Evolutionary conservation across 1,139 yeast species (phyloP), one percentile per base, ranked within the genome.

Genomic region (Candida tetrigidarum): DNA sequence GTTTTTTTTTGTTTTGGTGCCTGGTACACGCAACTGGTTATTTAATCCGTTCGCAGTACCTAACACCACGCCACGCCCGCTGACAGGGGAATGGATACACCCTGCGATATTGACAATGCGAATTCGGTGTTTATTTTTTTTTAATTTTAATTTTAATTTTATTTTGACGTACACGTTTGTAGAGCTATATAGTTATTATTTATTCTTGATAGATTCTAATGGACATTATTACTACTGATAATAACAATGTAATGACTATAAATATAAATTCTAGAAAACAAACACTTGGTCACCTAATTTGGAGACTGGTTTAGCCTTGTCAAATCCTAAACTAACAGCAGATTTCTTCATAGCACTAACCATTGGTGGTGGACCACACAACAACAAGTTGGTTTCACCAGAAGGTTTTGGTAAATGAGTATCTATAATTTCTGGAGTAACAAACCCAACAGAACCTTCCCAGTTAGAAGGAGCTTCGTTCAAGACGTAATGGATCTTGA

Each of bases 271-370:
- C 35, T 77, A 91, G 61, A 91, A 91, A 25, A 86, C 86, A 70
- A 93, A 93, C 27, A 92, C 88, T 70, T 91, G 96, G 69, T 95
- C 98, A 46, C 91, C 96, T 60, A 89, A 79, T 72, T 91, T 91
- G 43, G 96, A 86, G 29, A 92, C 91, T 4, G 97, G 95, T 68
- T 83, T 86, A 47, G 97, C 92, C 79, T 90, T 91, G 44, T 80
- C 80, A 69, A 71, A 95, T 16, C 97, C 98, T 56, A 92, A 77
- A 18, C 75, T 71, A 42, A 77, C 78, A 30, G 96, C 91, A 43
- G 87, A 88, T 74, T 86, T 91, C 76, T 91, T 92, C 77, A 91
- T 66, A 55, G 96, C 86, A 56, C 87, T 76, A 77, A 84, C 82
- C 71, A 90, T 74, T 44, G 90, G 88, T 60, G 95, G 93, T 46